A percentile compares a stretch with the other conserved stretches of the same genome.
Evolutionary conservation across 2,329 filamentous ascomycete species (phyloP).

Genomic region (Cercospora berteroae): DNA sequence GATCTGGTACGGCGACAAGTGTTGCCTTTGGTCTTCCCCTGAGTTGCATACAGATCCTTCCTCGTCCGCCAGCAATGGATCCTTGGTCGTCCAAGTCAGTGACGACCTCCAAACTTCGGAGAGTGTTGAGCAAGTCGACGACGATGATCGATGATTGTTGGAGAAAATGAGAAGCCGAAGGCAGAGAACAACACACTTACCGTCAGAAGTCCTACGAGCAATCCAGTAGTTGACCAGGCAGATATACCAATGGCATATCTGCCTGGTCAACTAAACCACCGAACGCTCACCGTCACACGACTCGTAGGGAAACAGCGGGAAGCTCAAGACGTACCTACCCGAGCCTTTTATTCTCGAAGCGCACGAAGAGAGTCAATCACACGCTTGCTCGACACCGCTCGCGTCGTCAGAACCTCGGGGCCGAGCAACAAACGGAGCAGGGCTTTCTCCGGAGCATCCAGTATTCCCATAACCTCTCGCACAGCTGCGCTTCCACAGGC

Average conservation of each 20-base stretch:
- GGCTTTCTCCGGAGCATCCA: background rate
- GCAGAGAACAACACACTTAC: background rate
- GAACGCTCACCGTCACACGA: background rate
- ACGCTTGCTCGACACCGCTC: background rate
- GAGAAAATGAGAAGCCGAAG: background rate
- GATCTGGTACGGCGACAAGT: background rate
- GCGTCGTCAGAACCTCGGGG: background rate
- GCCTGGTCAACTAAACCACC: constrained; percentile 11
- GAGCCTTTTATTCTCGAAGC: background rate
- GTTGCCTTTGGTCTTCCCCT: background rate
- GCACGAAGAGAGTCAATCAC: background rate
- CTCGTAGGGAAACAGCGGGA: background rate
- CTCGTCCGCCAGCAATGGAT: background rate
- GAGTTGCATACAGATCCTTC: background rate
- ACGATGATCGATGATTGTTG: background rate
- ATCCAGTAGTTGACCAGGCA: constrained; percentile 10
- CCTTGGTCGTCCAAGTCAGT: background rate
- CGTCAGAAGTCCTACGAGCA: background rate
- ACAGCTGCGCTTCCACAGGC: background rate
- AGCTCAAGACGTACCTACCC: background rate
- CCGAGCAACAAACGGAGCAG: background rate
- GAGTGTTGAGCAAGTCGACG: background rate
- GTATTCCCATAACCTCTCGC: background rate
- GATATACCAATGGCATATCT: background rate
- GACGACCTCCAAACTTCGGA: background rate